Percentiles rank a stretch among this genome's conserved stretches.
Evolutionary conservation across 352 stramenopile species (phyloP).

Genomic region (Phytopythium vexans): DNA sequence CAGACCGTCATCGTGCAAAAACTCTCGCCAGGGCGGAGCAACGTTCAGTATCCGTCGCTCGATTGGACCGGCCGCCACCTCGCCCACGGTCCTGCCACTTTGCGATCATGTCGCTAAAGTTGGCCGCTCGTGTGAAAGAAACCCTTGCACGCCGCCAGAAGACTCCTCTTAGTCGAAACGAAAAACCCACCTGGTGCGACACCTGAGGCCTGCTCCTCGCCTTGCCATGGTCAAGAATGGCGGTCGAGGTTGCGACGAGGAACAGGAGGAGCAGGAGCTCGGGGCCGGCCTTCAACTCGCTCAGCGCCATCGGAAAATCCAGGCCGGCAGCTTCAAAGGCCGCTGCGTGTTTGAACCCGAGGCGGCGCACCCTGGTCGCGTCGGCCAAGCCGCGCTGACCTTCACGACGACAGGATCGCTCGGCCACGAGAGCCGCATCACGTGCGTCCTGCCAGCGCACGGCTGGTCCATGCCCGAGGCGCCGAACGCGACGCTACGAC

Average conservation of each 20-base stretch:
- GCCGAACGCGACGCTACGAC: conserved; percentile 26
- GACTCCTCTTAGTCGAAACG: too few relatives aligned
- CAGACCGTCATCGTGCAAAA: too few relatives aligned
- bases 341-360: conserved; percentile 39
- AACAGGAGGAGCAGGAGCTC: conserved; percentile 37
- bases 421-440: conserved; percentile 39
- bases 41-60: too few relatives aligned
- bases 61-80: too few relatives aligned
- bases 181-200: too few relatives aligned
- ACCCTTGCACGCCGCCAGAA: too few relatives aligned
- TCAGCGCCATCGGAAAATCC: conserved; percentile 62
- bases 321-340: conserved; percentile 47
- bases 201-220: too few relatives aligned
- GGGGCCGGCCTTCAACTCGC: conserved; percentile 61
- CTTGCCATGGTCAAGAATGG: too few relatives aligned
- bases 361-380: conserved; percentile 37
- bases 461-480: conserved; percentile 46
- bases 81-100: too few relatives aligned
- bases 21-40: too few relatives aligned
- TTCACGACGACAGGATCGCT: conserved; percentile 45
- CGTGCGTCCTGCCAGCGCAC: conserved; percentile 47
- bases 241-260: background rate
- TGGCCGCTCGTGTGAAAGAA: too few relatives aligned
- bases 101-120: too few relatives aligned
- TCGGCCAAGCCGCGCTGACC: conserved; percentile 43